Evolutionary conservation across 306 rosid genomes (phyloP).

Genomic region (Casuarina cunninghamiana): DNA sequence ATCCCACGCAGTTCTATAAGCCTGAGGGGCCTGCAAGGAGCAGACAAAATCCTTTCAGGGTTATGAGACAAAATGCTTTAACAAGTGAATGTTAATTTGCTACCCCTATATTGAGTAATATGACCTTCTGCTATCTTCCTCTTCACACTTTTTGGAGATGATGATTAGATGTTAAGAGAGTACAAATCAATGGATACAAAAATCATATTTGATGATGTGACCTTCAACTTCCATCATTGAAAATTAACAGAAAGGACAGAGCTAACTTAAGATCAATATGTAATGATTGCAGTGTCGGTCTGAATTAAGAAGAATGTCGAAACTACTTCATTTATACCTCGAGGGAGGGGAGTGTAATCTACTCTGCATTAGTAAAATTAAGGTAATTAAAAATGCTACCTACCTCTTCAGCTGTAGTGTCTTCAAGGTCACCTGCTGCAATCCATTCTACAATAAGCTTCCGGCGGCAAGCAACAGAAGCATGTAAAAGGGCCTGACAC

Average conservation of each 20-base stretch:
- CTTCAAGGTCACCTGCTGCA: constrained; percentile 82
- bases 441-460: constrained; percentile 82
- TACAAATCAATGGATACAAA: not conserved
- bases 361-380: not conserved
- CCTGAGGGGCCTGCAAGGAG: constrained; percentile 60
- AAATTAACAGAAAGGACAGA: not conserved
- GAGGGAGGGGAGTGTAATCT: not conserved
- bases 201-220: too few species aligned
- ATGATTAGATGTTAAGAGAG: not conserved
- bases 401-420: constrained; percentile 53
- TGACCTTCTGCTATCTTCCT: too few species aligned
- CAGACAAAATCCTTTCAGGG: not conserved
- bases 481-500: constrained; percentile 79
- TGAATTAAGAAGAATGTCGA: not conserved
- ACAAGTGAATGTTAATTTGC: too few species aligned
- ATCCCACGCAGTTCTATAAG: constrained; percentile 68
- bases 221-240: too few species aligned
- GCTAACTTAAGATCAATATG: too few species aligned
- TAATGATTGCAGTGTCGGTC: not conserved
- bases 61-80: too few species aligned
- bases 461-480: constrained; percentile 61
- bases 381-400: constrained; percentile 21
- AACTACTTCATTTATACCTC: not conserved
- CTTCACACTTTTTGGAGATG: too few species aligned
- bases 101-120: too few species aligned